Conservation (phyloP, 305 asterid species). For the Solanum hybrid region DNA sequence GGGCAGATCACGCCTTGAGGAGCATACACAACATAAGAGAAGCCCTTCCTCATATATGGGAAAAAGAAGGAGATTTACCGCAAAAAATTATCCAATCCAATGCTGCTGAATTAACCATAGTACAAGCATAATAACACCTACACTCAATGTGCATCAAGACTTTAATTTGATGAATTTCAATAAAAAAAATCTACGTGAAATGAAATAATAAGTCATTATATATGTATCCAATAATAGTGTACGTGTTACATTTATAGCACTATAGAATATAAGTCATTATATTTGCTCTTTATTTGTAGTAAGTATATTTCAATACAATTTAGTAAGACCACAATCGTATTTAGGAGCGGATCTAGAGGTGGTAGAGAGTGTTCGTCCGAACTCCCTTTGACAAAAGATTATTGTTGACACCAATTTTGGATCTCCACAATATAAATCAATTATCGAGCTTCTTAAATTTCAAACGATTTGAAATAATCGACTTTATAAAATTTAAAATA, state of each 20-base stretch:
- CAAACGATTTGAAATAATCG: too few species aligned
- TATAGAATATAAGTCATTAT: background rate
- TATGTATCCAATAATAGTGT: background rate
- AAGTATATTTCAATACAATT: background rate
- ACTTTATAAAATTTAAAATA: too few species aligned
- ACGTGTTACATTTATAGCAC: background rate
- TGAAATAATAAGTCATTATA: background rate
- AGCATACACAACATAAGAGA: slow-evolving; percentile 81
- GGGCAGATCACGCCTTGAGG: slow-evolving; percentile 71
- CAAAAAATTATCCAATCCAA: slow-evolving; percentile 36
- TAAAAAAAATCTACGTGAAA: background rate
- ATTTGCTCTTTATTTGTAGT: background rate
- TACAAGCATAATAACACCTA: slow-evolving; percentile 30
- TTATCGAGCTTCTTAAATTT: too few species aligned
- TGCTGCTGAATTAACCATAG: slow-evolving; percentile 27
- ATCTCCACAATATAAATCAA: too few species aligned
- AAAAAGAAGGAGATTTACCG: slow-evolving; percentile 41
- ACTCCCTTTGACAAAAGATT: too few species aligned
- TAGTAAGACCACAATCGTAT: background rate
- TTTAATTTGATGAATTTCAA: background rate
- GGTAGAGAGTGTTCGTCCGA: too few species aligned
- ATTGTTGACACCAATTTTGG: too few species aligned
- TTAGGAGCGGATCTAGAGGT: too few species aligned
- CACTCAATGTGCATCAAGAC: background rate
- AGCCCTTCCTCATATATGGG: slow-evolving; percentile 83